These are phyloP conservation scores for Naganishia vaughanmartiniae DNA, from an alignment of 768 basidiomycete genomes.

Conservation along the genomic window DNA sequence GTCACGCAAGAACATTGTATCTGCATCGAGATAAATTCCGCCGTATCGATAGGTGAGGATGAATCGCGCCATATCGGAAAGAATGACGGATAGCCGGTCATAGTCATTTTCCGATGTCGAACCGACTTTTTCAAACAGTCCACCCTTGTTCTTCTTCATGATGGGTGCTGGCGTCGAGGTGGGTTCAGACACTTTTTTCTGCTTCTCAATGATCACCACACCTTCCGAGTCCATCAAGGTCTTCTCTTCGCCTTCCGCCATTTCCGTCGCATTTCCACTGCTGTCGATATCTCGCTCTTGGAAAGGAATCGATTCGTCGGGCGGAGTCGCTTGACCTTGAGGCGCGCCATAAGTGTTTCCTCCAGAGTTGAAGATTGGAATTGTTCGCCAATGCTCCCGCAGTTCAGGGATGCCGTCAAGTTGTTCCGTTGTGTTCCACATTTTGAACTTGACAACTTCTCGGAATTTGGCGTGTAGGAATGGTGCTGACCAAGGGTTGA, in stretches of 20 bases:
- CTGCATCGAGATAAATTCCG: constrained; percentile 94
- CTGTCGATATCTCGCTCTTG: constrained; percentile 38
- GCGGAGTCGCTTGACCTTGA: constrained; percentile 32
- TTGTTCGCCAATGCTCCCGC: constrained; percentile 80
- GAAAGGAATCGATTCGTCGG: constrained; percentile 34
- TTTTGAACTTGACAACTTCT: constrained; percentile 86
- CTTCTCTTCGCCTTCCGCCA: constrained; percentile 7
- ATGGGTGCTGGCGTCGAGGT: constrained; percentile 25
- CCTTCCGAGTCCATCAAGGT: constrained; percentile 26
- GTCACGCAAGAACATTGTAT: constrained; percentile 90
- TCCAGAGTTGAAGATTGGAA: constrained; percentile 73
- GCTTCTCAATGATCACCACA: constrained; percentile 30
- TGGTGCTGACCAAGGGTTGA: constrained; percentile 89
- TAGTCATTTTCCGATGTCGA: constrained; percentile 84
- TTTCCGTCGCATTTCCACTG: constrained; percentile 26
- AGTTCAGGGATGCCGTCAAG: constrained; percentile 87
- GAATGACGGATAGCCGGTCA: constrained; percentile 84
- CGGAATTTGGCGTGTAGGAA: constrained; percentile 90
- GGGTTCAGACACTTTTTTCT: constrained; percentile 53
- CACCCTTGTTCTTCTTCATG: constrained; percentile 54
- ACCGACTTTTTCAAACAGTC: constrained; percentile 75
- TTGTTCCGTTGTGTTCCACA: constrained; percentile 99
- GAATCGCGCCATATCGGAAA: constrained; percentile 96
- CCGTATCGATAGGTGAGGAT: constrained; percentile 95
- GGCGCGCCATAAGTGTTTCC: constrained; percentile 46